phyloP scores from a whole-genome alignment of 2,329 filamentous ascomycete species.

The Apiospora rasikravindrae region DNA sequence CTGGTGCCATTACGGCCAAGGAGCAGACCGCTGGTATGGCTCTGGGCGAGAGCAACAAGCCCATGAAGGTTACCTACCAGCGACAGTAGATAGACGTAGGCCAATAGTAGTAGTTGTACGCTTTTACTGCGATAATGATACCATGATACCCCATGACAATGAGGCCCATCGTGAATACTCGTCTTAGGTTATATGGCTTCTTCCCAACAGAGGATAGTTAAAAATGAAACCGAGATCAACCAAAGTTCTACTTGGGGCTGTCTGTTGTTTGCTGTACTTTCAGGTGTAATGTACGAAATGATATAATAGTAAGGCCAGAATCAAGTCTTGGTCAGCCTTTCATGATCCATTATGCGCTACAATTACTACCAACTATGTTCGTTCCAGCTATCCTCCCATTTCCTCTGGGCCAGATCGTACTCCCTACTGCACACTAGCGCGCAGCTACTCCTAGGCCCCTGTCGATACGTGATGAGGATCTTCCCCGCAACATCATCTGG shows the following conservation, averaged over 20 bases:
- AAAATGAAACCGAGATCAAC: too few relatives aligned
- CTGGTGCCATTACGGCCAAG: constrained; percentile 89
- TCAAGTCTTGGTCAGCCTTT: background rate
- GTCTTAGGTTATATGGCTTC: too few relatives aligned
- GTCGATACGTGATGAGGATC: background rate
- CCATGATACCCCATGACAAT: background rate
- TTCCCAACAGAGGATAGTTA: too few relatives aligned
- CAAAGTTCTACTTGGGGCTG: too few relatives aligned
- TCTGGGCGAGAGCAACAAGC: constrained; percentile 74
- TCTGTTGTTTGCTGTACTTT: too few relatives aligned
- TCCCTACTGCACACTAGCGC: background rate
- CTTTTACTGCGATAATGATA: background rate
- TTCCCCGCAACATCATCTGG: background rate
- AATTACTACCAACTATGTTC: background rate
- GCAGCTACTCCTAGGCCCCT: background rate
- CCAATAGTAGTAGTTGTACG: background rate
- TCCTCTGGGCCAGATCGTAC: background rate
- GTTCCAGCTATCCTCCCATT: background rate
- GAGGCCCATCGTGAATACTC: background rate
- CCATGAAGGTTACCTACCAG: constrained; percentile 96
- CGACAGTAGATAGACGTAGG: constrained; percentile 63
- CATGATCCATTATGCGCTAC: too few relatives aligned
- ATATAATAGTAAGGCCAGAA: too few relatives aligned
- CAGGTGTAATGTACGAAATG: too few relatives aligned
- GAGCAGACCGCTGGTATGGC: constrained; percentile 88